Conservation (phyloP, 495 filamentous ascomycete species). For the Aspergillus taichungensis region DNA sequence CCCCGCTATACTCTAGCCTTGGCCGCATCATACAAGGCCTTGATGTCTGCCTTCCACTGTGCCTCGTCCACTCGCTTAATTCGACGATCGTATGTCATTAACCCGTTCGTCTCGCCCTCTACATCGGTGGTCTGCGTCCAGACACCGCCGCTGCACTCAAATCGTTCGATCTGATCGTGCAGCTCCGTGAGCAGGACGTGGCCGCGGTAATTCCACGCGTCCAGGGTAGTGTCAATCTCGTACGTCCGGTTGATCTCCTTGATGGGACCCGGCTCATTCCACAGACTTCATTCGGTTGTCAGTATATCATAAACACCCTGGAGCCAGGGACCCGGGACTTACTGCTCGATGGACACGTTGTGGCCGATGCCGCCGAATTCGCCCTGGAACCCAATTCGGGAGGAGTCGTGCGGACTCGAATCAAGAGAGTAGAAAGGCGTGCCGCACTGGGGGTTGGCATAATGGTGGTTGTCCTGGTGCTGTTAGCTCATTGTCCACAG, state of each 20-base stretch:
- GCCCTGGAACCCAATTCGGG: constrained; percentile 56
- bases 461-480: constrained; percentile 57
- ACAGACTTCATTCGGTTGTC: constrained; percentile 23
- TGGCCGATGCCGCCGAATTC: constrained; percentile 61
- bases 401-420: constrained; percentile 48
- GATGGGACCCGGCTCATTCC: constrained; percentile 50
- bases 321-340: constrained; percentile 5
- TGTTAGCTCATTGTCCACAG: not conserved
- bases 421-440: constrained; percentile 51
- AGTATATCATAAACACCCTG: not conserved
- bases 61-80: constrained; percentile 43
- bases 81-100: constrained; percentile 57
- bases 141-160: constrained; percentile 49
- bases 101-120: constrained; percentile 65
- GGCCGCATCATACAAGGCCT: constrained; percentile 49
- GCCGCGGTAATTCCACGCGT: constrained; percentile 57
- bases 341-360: constrained; percentile 48
- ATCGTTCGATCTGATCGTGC: constrained; percentile 45
- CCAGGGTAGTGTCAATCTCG: constrained; percentile 48
- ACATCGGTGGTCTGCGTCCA: constrained; percentile 66
- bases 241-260: constrained; percentile 55
- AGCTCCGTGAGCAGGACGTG: constrained; percentile 45
- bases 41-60: constrained; percentile 54
- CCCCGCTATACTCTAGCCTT: not conserved
- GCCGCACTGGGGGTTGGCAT: constrained; percentile 62